Conservation (phyloP, 2,329 filamentous ascomycete species). For the Xylariaceae sp. region DNA sequence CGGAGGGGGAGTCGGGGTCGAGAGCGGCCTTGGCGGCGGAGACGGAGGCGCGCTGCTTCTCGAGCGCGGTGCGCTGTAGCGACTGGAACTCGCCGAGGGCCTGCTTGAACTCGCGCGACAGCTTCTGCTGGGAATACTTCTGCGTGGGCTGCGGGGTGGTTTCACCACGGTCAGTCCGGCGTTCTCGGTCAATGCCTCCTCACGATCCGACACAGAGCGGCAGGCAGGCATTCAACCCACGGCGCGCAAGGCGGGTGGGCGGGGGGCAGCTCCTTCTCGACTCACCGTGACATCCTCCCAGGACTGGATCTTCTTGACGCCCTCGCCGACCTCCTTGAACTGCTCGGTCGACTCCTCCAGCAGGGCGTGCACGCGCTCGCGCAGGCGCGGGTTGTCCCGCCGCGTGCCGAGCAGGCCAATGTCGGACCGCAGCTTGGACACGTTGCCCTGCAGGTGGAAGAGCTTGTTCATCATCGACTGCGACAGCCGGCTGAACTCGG, state of each 20-base stretch:
- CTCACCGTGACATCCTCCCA: constrained; percentile 78
- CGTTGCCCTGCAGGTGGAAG: constrained; percentile 82
- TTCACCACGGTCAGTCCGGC: constrained; percentile 5
- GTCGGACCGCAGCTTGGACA: constrained; percentile 76
- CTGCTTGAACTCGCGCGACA: constrained; percentile 86
- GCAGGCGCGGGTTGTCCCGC: constrained; percentile 82
- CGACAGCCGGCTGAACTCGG: constrained; percentile 79
- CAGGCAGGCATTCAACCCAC: not conserved
- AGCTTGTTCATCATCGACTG: constrained; percentile 80
- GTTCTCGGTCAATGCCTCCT: not conserved
- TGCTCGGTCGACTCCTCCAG: constrained; percentile 78
- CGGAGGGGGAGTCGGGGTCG: constrained; percentile 43
- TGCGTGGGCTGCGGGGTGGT: constrained; percentile 63
- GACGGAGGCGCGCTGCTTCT: constrained; percentile 85
- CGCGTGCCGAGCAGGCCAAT: constrained; percentile 80
- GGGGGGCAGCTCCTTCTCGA: constrained; percentile 7
- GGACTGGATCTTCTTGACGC: constrained; percentile 81
- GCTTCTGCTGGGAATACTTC: constrained; percentile 92
- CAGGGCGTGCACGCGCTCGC: constrained; percentile 81
- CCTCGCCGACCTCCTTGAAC: constrained; percentile 89
- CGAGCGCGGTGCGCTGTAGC: constrained; percentile 81
- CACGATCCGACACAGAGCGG: too few relatives aligned
- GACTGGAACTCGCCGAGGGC: constrained; percentile 85
- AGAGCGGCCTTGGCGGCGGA: constrained; percentile 75
- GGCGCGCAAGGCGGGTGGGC: not conserved